Evolutionary conservation across 495 filamentous ascomycete species (phyloP).

Genomic region (Daldinia bambusicola): DNA sequence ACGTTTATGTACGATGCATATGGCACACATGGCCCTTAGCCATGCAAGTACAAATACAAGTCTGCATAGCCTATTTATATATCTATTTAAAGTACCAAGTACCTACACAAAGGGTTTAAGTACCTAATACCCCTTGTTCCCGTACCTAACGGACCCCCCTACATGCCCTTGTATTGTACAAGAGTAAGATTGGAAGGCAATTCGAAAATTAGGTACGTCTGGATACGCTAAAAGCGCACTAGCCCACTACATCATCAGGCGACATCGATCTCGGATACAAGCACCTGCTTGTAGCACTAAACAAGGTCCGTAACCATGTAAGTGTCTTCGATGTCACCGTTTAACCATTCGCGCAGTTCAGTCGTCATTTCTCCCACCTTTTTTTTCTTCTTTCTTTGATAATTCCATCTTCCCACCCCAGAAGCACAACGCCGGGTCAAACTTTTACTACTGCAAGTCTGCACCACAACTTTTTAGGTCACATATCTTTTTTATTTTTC

Average conservation of each 20-base stretch:
- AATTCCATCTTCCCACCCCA: conserved; percentile 30
- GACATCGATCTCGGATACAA: conserved; percentile 44
- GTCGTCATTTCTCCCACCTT: conserved; percentile 47
- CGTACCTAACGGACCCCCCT: conserved; percentile 20
- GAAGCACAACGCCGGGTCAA: conserved; percentile 25
- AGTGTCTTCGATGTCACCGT: conserved; percentile 39
- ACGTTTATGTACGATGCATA: neutral
- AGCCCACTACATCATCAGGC: conserved; percentile 45
- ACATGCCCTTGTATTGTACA: too few species aligned
- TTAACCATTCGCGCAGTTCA: conserved; percentile 37
- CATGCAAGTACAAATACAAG: neutral
- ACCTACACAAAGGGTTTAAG: neutral
- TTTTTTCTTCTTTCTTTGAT: conserved; percentile 41
- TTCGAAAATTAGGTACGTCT: conserved; percentile 12
- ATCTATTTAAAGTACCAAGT: neutral
- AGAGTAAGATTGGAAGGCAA: conserved; percentile 22
- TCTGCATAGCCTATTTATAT: neutral
- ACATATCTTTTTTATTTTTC: conserved; percentile 15
- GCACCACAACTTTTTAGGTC: conserved; percentile 15
- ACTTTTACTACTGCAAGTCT: conserved; percentile 13
- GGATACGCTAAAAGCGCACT: conserved; percentile 24
- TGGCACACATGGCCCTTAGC: neutral
- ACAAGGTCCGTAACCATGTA: conserved; percentile 39
- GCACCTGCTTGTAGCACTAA: conserved; percentile 25
- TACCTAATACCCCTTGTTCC: conserved; percentile 4